These are phyloP conservation scores for Amanita fuliginea DNA, from an alignment of 768 basidiomycete species.

Conservation along the genomic window DNA sequence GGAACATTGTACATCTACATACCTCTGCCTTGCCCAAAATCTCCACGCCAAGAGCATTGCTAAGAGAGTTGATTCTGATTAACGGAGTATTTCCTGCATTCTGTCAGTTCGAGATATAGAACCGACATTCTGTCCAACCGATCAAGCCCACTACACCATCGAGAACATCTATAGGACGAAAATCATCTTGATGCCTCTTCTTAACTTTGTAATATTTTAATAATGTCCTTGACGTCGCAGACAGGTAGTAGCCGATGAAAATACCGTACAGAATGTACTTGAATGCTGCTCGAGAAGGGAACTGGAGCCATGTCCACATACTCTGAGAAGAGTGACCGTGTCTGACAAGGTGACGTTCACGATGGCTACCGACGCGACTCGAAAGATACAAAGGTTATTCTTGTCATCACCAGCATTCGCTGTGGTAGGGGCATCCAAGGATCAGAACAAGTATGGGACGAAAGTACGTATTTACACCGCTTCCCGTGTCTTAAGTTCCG, in stretches of 20 bases:
- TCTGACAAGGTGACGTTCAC: background rate
- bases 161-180: constrained; percentile 65
- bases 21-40: constrained; percentile 96
- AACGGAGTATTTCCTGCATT: constrained; percentile 87
- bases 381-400: constrained; percentile 43
- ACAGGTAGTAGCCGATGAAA: constrained; percentile 67
- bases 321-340: background rate
- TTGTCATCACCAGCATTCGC: constrained; percentile 55
- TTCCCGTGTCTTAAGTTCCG: background rate
- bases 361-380: constrained; percentile 12
- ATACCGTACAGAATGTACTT: constrained; percentile 34
- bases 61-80: constrained; percentile 83
- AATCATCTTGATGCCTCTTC: constrained; percentile 33
- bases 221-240: constrained; percentile 59
- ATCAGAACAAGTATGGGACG: constrained; percentile 69
- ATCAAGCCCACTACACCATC: constrained; percentile 78
- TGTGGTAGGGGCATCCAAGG: constrained; percentile 77
- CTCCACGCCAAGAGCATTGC: constrained; percentile 84
- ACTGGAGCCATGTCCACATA: constrained; percentile 26
- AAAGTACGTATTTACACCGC: constrained; percentile 29
- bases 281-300: constrained; percentile 23
- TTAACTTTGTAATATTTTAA: constrained; percentile 41
- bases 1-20: constrained; percentile 6
- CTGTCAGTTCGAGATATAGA: background rate
- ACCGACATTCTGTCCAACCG: constrained; percentile 32